Base-by-base conservation (phyloP, 2,329 filamentous ascomycete genomes). In the Hypoxylon sp. region DNA sequence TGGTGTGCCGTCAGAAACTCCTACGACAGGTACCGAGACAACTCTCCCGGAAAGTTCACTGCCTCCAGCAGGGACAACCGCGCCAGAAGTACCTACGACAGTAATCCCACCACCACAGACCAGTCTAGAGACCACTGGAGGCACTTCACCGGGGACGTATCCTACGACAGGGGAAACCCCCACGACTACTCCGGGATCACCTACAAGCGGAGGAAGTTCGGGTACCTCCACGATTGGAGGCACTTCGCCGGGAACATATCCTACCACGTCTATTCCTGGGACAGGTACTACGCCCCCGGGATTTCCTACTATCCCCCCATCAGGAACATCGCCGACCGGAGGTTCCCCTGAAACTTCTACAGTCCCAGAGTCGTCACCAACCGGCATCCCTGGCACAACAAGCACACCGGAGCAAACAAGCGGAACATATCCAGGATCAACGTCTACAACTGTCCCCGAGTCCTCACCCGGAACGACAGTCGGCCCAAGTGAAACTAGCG, bases 61-160 rank as follows among this genome's bases (percentile, higher is more conserved):
- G 8, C 26, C 26, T 8, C 26, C 56, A 20, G 46, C 60, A 20
- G 53, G 11, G n/a, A 49, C 50, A 7, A 55, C 52, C 1, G 6
- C 50, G 1, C 50, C 49, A 20, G 42, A 22, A 32, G 36, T 50
- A 9, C 26, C 55, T 8, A 28, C 50, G 8, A 30, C 57, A 28
- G 38, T 22, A 5, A 38, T 56, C 7, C 46, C 59, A 16, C 58
- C 58, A 12, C 53, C 53, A 4, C 42, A 49, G 12, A 60, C 42
- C 2, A 49, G 24, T 9, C 44, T 44, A 26, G n/a, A 18, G 54
- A 49, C 54, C 7, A 40, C 36, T 18, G n/a, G 36, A 6, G 36
- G 36, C 16, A 40, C 36, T 18, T 18, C 36, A 9, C 36, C 36
- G 8, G 36, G 1, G 9, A 40, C 50, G n/a, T 28, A 42, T 6